These are phyloP conservation scores for Aspergillus sparsus DNA, from an alignment of 495 filamentous ascomycete species.

Conservation along the genomic window DNA sequence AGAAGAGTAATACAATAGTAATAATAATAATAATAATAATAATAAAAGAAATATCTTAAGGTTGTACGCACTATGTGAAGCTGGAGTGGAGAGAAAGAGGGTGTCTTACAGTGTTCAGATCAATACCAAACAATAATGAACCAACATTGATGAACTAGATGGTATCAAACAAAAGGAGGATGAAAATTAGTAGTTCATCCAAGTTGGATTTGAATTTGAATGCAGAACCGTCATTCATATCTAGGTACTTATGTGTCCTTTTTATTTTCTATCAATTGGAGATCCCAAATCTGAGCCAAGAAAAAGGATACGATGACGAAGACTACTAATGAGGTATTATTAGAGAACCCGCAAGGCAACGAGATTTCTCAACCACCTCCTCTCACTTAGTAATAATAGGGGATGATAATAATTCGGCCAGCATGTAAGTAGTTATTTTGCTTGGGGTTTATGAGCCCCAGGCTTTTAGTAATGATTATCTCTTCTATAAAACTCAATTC, in stretches of 20 bases:
- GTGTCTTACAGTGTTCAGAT: not conserved
- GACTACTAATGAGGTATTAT: slow-evolving; percentile 7
- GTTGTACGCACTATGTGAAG: not conserved
- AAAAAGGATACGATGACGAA: slow-evolving; percentile 12
- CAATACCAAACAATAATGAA: not conserved
- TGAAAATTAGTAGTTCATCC: too few species aligned
- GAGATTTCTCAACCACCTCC: slow-evolving; percentile 2
- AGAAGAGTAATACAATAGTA: too few species aligned
- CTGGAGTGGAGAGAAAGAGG: not conserved
- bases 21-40: too few species aligned
- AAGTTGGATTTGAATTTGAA: too few species aligned
- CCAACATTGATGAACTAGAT: not conserved
- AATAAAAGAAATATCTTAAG: not conserved
- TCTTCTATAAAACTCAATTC: not conserved
- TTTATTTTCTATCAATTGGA: not conserved
- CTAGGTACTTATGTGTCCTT: not conserved
- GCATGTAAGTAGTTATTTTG: too few species aligned
- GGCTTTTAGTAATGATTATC: too few species aligned
- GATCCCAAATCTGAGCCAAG: slow-evolving; percentile 10
- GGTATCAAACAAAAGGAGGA: not conserved
- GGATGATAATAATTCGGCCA: too few species aligned
- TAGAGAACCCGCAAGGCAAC: slow-evolving; percentile 17
- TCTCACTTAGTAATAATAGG: too few species aligned
- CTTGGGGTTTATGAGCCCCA: too few species aligned
- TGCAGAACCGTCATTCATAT: not conserved